These are phyloP conservation scores for Zea luxurians DNA, from an alignment of 176 grass and related monocot genomes.

Conservation along the genomic window DNA sequence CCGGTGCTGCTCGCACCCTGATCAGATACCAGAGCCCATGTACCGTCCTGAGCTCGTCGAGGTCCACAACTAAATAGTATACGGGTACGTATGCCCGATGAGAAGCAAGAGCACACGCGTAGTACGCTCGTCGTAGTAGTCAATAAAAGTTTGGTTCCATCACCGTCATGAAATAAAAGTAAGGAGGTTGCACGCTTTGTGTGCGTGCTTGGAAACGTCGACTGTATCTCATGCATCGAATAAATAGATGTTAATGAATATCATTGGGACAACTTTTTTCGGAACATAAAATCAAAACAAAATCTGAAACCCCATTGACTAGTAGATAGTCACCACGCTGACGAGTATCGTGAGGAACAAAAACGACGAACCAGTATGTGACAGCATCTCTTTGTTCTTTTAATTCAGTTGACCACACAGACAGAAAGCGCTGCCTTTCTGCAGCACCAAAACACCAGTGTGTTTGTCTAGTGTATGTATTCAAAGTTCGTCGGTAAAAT, in stretches of 20 bases:
- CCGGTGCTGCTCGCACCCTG: constrained; percentile 52
- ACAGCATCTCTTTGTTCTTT: no score
- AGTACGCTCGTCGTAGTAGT: neutral
- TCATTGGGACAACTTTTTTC: no score
- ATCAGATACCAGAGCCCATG: constrained; percentile 65
- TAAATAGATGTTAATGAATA: neutral
- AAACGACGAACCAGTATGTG: no score
- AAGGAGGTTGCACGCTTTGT: neutral
- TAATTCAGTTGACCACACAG: no score
- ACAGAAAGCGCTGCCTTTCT: no score
- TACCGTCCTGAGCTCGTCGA: constrained; percentile 46
- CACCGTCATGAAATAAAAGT: neutral
- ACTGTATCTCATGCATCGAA: neutral
- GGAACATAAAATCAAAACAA: no score
- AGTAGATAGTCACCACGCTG: no score
- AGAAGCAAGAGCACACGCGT: neutral
- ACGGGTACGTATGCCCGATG: neutral
- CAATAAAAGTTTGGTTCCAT: neutral
- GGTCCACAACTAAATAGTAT: neutral
- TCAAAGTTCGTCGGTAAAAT: no score
- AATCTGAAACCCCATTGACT: no score
- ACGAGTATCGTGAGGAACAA: no score
- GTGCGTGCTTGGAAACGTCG: neutral
- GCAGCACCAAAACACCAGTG: no score
- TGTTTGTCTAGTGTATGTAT: no score